Base-by-base conservation (phyloP, 2,329 filamentous ascomycete species). In the Colletotrichum sp. region DNA sequence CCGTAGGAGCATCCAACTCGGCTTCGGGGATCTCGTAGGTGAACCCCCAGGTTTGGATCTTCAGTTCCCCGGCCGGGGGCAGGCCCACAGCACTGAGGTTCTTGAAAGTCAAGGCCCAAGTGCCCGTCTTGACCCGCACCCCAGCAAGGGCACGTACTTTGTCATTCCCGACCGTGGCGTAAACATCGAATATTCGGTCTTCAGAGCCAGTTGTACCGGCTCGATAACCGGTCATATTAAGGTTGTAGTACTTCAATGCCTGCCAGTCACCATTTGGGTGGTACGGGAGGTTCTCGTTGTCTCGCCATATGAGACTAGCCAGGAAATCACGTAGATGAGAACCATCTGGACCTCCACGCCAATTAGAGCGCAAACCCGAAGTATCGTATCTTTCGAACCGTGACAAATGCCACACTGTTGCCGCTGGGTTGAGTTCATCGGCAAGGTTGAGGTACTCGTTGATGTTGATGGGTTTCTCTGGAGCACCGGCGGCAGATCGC, bases 371-470 rank as follows among this genome's bases (percentile, higher is more conserved):
- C 3, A 75, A 34, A n/a, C 72, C 72, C 21, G 24, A 26, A 9
- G 61, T 55, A 26, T 75, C 26, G n/a, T 67, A n/a, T 16, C 72
- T 67, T 13, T 75, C 72, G 1, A 75, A 55, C 0, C 57, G 67
- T 7, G 72, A 55, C 12, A 75, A 26, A 9, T 60, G 67, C 39
- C 39, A 75, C 6, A 55, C 72, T 2, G 39, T 48, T 9, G 55
- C 52, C 9, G 72, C 61, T 12, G 67, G 60, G 21, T 63, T 28
- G 36, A 66, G 72, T 48, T 67, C 60, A 6, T 64, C 39, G 10
- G 30, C 52, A 18, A 28, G 52, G 26, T 59, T 59, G 32, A 66
- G 60, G 61, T 75, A 75, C 66, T 75, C 72, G 61, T 75, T 75
- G 60, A 75, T 63, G 34, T 71, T 55, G 72, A 71, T 34, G 16